Conservation (phyloP, 768 basidiomycete species). For the Leccinum barrowsii region DNA sequence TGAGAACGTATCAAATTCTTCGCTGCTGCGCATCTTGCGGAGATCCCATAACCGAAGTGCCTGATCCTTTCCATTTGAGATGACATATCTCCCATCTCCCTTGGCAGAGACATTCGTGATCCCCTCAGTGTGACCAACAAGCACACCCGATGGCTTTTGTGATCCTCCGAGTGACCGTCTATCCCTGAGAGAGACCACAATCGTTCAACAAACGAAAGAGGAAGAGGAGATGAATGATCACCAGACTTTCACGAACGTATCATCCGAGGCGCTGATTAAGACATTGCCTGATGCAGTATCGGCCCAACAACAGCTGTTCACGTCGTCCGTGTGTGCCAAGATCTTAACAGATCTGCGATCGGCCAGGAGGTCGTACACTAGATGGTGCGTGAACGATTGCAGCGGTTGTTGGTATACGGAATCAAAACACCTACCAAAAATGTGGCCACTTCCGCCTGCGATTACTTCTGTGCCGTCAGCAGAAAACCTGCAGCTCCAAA, state of each 20-base stretch:
- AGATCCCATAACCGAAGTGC: slow-evolving; percentile 90
- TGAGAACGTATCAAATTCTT: slow-evolving; percentile 58
- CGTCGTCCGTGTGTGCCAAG: slow-evolving; percentile 82
- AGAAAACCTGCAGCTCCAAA: slow-evolving; percentile 95
- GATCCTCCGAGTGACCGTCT: slow-evolving; percentile 45
- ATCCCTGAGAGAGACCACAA: slow-evolving; percentile 37
- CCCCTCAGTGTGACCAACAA: slow-evolving; percentile 95
- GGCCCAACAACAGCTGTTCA: slow-evolving; percentile 96
- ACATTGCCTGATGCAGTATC: slow-evolving; percentile 91
- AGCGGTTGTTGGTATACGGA: background rate
- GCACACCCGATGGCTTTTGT: slow-evolving; percentile 82
- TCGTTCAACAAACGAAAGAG: background rate
- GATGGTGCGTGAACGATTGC: slow-evolving; percentile 1
- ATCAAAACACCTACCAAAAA: slow-evolving; percentile 51
- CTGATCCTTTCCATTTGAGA: slow-evolving; percentile 97
- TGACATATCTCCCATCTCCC: slow-evolving; percentile 92
- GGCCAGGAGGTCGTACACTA: slow-evolving; percentile 89
- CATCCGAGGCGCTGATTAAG: slow-evolving; percentile 92
- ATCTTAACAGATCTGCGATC: slow-evolving; percentile 81
- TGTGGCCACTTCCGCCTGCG: slow-evolving; percentile 83
- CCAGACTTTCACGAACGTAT: slow-evolving; percentile 95
- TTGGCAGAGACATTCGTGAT: slow-evolving; percentile 94
- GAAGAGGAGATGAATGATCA: slow-evolving; percentile 31
- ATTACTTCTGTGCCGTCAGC: slow-evolving; percentile 95
- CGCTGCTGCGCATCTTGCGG: slow-evolving; percentile 81